Base-by-base conservation (phyloP, 495 filamentous ascomycete species). In the Penicillium egyptiacum region DNA sequence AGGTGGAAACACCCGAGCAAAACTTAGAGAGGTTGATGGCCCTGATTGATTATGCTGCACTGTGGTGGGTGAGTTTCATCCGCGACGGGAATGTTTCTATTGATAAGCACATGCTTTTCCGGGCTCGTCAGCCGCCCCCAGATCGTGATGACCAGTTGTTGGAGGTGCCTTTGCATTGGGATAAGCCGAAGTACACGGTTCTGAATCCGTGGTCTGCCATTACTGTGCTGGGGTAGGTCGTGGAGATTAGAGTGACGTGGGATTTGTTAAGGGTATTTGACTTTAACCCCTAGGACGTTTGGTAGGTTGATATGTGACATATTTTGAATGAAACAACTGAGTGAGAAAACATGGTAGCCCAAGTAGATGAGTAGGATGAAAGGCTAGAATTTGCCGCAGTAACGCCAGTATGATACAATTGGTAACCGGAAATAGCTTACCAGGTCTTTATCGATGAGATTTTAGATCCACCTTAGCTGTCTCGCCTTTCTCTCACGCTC, bases 401-500 rank as follows among this genome's bases (percentile, higher is more conserved):
- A 45, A 46, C 52, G 31, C 28, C 52, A 30, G 50, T 54, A 54
- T 54, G 20, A 35, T 54, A 54, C 51, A 54, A 35, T 16, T 31
- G 17, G n/a, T 2, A 31, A 9, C 4, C 28, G 30, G 0, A 12
- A 3, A 31, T 14, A 20, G 7, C 8, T 28, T 8, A 28, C 14
- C 5, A 31, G n/a, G 30, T n/a, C 4, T 48, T 4, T 33, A 28
- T 25, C 26, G 1, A n/a, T 8, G n/a, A 49, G 23, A 33, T 8
- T 17, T 39, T 42, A 56, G 7, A 65, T 42, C 65, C 65, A 67
- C 19, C 50, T 56, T 3, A 57, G 57, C 35, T 65, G 57, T 14
- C 59, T 57, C 12, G 57, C 51, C 56, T 49, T 59, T 49, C 48
- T 64, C 41, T 54, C 56, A 41, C 56, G 62, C 59, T 50, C 63